Percentiles rank a stretch among this genome's conserved stretches.
These are phyloP conservation scores for Colletotrichum liaoningense DNA, from an alignment of 2,329 filamentous ascomycete genomes.

Conservation along the genomic window DNA sequence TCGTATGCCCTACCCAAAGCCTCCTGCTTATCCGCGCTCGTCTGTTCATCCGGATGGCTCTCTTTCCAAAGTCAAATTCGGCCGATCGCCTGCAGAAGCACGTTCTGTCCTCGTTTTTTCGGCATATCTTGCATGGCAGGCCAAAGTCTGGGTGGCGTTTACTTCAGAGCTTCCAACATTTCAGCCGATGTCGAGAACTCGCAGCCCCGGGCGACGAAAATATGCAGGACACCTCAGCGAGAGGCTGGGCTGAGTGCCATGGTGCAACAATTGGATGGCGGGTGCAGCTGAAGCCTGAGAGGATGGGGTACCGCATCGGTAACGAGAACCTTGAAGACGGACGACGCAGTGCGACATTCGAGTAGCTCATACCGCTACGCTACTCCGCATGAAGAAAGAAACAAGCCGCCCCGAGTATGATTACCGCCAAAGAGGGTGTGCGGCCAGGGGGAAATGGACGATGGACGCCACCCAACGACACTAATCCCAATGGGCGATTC, in stretches of 20 bases:
- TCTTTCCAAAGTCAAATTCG: background rate
- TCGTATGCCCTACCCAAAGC: background rate
- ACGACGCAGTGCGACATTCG: slow-evolving; percentile 5
- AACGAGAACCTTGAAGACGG: slow-evolving; percentile 21
- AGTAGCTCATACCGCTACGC: slow-evolving; percentile 8
- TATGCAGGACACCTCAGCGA: slow-evolving; percentile 3
- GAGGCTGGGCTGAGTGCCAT: slow-evolving; percentile 19
- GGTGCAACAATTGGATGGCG: slow-evolving; percentile 8
- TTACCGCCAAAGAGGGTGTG: background rate
- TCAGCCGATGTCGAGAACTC: slow-evolving; percentile 10
- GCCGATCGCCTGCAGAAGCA: slow-evolving; percentile 1
- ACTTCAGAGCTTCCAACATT: slow-evolving; percentile 1
- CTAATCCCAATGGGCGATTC: slow-evolving; percentile 17
- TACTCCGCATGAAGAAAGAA: slow-evolving; percentile 14
- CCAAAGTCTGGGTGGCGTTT: slow-evolving; percentile 12
- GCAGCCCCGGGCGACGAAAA: slow-evolving; percentile 1
- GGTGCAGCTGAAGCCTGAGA: background rate
- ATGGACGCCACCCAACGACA: slow-evolving; percentile 12
- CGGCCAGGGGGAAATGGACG: slow-evolving; percentile 17
- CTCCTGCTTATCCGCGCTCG: slow-evolving; percentile 40
- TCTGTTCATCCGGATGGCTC: background rate
- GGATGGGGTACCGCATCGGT: slow-evolving; percentile 6
- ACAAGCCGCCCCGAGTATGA: background rate
- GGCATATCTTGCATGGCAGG: background rate
- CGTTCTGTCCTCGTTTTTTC: background rate